Percentiles rank a stretch among this genome's conserved stretches.
phyloP scores from a whole-genome alignment of 495 filamentous ascomycete species.

The Diplogelasinospora grovesii region DNA sequence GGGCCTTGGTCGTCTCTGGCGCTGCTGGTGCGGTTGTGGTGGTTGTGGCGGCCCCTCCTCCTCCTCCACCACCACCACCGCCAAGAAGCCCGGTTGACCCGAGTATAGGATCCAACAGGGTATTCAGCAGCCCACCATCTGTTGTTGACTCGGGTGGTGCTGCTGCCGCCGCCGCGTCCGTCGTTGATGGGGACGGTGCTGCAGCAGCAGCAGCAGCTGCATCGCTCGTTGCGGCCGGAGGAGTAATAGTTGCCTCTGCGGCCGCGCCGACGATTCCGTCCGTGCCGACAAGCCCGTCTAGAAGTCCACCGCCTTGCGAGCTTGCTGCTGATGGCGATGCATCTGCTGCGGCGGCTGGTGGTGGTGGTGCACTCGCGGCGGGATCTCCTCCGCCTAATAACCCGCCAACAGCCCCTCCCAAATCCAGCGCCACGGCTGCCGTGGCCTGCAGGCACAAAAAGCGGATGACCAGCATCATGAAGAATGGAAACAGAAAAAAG shows the following conservation, averaged over 20 bases:
- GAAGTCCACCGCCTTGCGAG: neutral
- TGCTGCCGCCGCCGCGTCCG: neutral
- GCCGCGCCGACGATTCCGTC: neutral
- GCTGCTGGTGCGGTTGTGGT: neutral
- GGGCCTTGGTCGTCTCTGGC: neutral
- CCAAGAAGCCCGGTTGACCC: too few relatives aligned
- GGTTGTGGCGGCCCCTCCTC: too few relatives aligned
- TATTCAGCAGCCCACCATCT: too few relatives aligned
- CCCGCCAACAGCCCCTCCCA: conserved; percentile 1
- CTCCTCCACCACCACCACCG: too few relatives aligned
- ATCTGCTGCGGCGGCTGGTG: neutral
- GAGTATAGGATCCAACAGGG: too few relatives aligned
- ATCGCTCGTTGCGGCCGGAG: neutral
- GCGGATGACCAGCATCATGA: conserved; percentile 26
- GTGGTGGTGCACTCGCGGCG: neutral
- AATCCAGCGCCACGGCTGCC: conserved; percentile 20
- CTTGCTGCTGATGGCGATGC: neutral
- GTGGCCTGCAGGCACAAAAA: conserved; percentile 21
- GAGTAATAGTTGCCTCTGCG: neutral
- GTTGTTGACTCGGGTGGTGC: neutral
- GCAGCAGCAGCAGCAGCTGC: neutral
- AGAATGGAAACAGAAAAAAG: conserved; percentile 5
- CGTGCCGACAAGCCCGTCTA: conserved; percentile 4
- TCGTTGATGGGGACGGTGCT: neutral
- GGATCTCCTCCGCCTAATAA: conserved; percentile 7